A percentile compares a stretch with the other conserved stretches of the same genome.
Conservation (phyloP, 345 rosid species). For the Gynandropsis gynandra region DNA sequence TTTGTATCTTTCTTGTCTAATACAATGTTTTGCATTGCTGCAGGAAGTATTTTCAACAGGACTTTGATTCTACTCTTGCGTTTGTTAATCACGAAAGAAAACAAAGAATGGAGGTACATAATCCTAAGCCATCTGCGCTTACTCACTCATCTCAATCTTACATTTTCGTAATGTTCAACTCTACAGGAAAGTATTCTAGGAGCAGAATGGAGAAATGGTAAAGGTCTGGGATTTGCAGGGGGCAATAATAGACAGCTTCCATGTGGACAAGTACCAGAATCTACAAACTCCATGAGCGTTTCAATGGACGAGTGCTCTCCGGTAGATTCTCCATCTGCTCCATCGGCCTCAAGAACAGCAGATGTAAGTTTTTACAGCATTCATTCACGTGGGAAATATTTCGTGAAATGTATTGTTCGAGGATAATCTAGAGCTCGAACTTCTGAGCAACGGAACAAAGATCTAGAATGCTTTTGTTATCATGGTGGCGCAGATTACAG, state of each 20-base stretch:
- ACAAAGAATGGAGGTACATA: constrained; percentile 46
- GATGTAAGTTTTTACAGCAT: background rate
- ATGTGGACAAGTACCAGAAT: constrained; percentile 49
- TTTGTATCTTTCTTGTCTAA: background rate
- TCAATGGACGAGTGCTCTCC: constrained; percentile 29
- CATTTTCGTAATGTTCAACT: background rate
- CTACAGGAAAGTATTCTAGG: constrained; percentile 55
- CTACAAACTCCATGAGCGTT: constrained; percentile 22
- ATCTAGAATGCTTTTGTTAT: too few species aligned
- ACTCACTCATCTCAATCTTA: constrained; percentile 1
- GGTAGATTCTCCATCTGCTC: constrained; percentile 12
- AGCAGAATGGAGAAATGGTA: constrained; percentile 59
- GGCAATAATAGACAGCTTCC: constrained; percentile 54
- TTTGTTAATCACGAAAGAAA: constrained; percentile 81
- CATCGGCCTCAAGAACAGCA: background rate
- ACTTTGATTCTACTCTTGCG: constrained; percentile 90
- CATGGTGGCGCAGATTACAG: constrained; percentile 42
- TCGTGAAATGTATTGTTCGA: too few species aligned
- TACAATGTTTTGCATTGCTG: constrained; percentile 10
- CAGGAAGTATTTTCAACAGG: constrained; percentile 87
- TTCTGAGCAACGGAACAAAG: too few species aligned
- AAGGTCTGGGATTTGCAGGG: constrained; percentile 39
- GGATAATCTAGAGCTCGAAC: too few species aligned
- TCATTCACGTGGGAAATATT: too few species aligned
- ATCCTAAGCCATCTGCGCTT: background rate